phyloP scores from a whole-genome alignment of 495 filamentous ascomycete species.

The Staphylotrichum tortipilum region DNA sequence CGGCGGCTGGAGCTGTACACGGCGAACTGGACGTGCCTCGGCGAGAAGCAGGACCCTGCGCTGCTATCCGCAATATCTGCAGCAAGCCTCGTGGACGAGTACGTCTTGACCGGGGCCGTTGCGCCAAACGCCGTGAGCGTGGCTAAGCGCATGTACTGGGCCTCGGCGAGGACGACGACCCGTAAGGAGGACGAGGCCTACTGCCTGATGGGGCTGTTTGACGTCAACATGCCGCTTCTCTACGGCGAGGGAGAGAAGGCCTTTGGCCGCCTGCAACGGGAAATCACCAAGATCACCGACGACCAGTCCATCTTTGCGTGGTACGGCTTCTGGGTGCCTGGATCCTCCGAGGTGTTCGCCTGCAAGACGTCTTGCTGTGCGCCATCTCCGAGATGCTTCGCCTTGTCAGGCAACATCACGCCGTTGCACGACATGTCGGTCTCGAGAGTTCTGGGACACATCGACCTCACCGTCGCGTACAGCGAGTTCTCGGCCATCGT shows the following conservation, averaged over 20 bases:
- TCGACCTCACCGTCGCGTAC: not conserved
- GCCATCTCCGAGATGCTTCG: not conserved
- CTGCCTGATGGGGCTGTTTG: conserved; percentile 23
- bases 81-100: not conserved
- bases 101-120: not conserved
- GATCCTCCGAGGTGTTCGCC: no score
- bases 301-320: not conserved
- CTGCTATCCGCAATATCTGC: conserved; percentile 16
- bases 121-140: not conserved
- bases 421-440: not conserved
- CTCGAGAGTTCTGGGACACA: not conserved
- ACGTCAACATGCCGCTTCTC: not conserved
- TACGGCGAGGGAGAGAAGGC: not conserved
- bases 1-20: not conserved
- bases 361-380: not conserved
- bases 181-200: conserved; percentile 21
- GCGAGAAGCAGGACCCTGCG: conserved; percentile 21
- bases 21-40: not conserved
- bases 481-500: not conserved
- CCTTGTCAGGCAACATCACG: not conserved
- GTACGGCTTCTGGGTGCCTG: not conserved
- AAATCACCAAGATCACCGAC: not conserved
- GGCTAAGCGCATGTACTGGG: conserved; percentile 21
- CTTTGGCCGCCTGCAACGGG: not conserved
- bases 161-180: conserved; percentile 10